Evolutionary conservation across 768 basidiomycete genomes (phyloP), one percentile per base, ranked within the genome.

Genomic region (Xanthoconium purpureum): DNA sequence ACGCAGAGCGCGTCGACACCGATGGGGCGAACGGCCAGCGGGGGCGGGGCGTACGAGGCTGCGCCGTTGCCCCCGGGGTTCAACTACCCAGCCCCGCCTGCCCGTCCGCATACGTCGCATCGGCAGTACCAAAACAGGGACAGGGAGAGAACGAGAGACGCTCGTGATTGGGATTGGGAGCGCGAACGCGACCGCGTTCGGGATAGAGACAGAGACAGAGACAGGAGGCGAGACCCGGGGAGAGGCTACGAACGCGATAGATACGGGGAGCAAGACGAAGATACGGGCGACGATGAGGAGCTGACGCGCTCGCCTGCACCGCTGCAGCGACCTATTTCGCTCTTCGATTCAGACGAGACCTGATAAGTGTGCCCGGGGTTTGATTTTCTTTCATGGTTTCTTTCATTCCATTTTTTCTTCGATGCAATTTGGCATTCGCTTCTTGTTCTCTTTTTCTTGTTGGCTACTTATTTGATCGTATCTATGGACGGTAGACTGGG

Each of bases 241-340:
- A 12, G 43, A 29, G 48, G n/a, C 12, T 5, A 36, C 47, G 30
- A 47, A 46, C 9, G 42, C 28, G 36, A 36, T 38, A 32, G 56
- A n/a, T 57, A 59, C 5, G 9, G 45, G 43, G 56, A 32, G 1
- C 36, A 40, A 8, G 38, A 50, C 32, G 32, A 38, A 35, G 60
- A 55, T 14, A 47, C 40, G 8, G 62, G 17, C 9, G 3, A 43
- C 17, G 56, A 56, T 1, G 63, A 57, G 18, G 65, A 56, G 12
- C 28, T 47, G 36, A 59, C 61, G 17, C 61, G 39, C 9, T 71
- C 70, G 37, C 71, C 70, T 6, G 71, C 70, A 14, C 55, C 71
- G 15, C 60, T 71, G 0, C 56, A 57, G 44, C 63, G 70, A 13
- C 70, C 71, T 6, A 71, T 71, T 17, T 71, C 70, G 20, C 62